Evolutionary conservation across 257 asterid genomes (phyloP).

Genomic region (Mitragyna speciosa): DNA sequence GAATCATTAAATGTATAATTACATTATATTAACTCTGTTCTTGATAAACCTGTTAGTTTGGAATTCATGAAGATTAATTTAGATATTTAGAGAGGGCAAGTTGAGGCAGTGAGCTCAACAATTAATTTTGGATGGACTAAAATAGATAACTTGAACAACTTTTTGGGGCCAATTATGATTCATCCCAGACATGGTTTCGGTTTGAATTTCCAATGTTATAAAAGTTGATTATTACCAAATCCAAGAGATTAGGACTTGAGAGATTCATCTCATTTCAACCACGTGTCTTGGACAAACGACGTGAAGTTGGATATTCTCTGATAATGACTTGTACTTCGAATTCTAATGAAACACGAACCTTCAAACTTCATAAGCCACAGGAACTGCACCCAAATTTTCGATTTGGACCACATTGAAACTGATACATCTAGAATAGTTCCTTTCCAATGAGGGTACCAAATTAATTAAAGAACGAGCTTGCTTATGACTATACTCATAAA

Average conservation of each 20-base stretch:
- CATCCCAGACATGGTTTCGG: neutral
- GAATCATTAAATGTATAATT: too few relatives aligned
- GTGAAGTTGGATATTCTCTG: neutral
- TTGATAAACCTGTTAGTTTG: too few relatives aligned
- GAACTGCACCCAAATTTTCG: neutral
- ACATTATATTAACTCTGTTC: too few relatives aligned
- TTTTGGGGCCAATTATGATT: neutral
- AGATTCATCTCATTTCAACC: neutral
- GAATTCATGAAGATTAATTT: neutral
- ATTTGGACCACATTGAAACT: conserved; percentile 8
- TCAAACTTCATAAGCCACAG: neutral
- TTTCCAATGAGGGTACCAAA: neutral
- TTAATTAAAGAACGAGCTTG: neutral
- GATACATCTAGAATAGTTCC: neutral
- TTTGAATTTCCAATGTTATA: neutral
- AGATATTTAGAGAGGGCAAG: neutral
- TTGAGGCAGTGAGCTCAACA: neutral
- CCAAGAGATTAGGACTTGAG: neutral
- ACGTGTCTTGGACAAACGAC: neutral
- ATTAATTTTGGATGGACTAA: neutral
- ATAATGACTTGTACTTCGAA: neutral
- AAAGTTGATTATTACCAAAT: neutral
- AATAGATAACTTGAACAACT: neutral
- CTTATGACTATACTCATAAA: neutral
- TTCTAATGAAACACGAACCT: neutral